Evolutionary conservation across 345 rosid species (phyloP).

Genomic region (Cochlearia excelsa): DNA sequence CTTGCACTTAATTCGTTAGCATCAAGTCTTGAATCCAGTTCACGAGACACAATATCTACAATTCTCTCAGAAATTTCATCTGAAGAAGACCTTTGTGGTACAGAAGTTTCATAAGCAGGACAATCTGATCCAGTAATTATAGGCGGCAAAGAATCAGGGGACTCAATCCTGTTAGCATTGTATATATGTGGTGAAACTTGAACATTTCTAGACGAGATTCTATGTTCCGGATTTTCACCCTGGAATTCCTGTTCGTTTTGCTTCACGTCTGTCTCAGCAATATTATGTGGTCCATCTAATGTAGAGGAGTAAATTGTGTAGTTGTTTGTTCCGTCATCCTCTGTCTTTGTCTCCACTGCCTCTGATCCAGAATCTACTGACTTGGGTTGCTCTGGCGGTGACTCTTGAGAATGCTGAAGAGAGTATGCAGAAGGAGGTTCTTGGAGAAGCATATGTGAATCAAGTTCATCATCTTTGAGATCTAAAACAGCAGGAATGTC

Average conservation of each 20-base stretch:
- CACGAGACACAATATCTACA: conserved; percentile 44
- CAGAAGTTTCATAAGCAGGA: conserved; percentile 40
- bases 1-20: conserved; percentile 44
- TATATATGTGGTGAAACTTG: conserved; percentile 41
- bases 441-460: conserved; percentile 36
- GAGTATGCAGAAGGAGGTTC: conserved; percentile 42
- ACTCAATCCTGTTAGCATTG: conserved; percentile 33
- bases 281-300: conserved; percentile 36
- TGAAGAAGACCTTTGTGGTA: conserved; percentile 39
- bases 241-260: conserved; percentile 36
- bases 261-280: conserved; percentile 40
- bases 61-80: conserved; percentile 45
- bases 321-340: conserved; percentile 38
- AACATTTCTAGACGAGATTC: conserved; percentile 36
- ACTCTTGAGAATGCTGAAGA: conserved; percentile 40
- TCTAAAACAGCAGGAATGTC: conserved; percentile 36
- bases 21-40: conserved; percentile 39
- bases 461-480: conserved; percentile 42
- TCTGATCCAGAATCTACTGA: conserved; percentile 41
- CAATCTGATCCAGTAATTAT: conserved; percentile 36
- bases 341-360: conserved; percentile 42
- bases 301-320: conserved; percentile 32
- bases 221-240: conserved; percentile 41
- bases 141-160: conserved; percentile 39
- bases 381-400: conserved; percentile 41